Evolutionary conservation across 1,139 yeast genomes (phyloP).

Genomic region (Saccharomycopsis hybrid): DNA sequence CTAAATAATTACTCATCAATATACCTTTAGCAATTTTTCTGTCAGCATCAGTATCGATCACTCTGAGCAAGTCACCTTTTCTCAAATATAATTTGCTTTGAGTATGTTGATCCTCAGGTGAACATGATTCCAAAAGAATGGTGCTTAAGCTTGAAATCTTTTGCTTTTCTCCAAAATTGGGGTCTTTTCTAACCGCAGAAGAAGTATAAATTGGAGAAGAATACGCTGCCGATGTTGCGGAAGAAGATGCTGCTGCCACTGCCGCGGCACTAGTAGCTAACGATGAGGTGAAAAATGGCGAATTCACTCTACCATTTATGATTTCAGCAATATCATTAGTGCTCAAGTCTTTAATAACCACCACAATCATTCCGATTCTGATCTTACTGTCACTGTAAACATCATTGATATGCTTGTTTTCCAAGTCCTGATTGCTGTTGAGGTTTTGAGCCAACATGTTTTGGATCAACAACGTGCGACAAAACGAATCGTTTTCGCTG

Average conservation of each 20-base stretch:
- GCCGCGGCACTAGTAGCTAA: too few species aligned
- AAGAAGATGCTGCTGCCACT: too few species aligned
- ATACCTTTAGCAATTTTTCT: constrained; percentile 1
- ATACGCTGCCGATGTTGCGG: too few species aligned
- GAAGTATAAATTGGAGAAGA: too few species aligned
- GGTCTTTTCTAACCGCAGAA: too few species aligned
- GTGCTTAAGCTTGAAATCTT: too few species aligned
- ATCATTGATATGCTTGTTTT: not conserved
- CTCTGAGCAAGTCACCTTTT: constrained; percentile 10
- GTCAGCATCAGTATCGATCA: constrained; percentile 1
- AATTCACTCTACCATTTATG: too few species aligned
- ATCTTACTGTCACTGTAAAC: not conserved
- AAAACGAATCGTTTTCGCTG: constrained; percentile 1
- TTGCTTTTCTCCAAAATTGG: too few species aligned
- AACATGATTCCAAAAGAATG: not conserved
- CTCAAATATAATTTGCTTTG: not conserved
- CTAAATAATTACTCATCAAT: constrained; percentile 4
- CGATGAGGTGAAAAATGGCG: too few species aligned
- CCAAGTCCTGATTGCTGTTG: not conserved
- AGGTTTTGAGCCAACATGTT: not conserved
- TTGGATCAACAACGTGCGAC: not conserved
- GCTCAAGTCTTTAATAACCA: not conserved
- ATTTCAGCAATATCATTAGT: too few species aligned
- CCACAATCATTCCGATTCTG: constrained; percentile 6
- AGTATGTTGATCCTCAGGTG: too few species aligned